phyloP scores from a whole-genome alignment of 2,329 filamentous ascomycete genomes.

The Chaetoscypha palmicola region DNA sequence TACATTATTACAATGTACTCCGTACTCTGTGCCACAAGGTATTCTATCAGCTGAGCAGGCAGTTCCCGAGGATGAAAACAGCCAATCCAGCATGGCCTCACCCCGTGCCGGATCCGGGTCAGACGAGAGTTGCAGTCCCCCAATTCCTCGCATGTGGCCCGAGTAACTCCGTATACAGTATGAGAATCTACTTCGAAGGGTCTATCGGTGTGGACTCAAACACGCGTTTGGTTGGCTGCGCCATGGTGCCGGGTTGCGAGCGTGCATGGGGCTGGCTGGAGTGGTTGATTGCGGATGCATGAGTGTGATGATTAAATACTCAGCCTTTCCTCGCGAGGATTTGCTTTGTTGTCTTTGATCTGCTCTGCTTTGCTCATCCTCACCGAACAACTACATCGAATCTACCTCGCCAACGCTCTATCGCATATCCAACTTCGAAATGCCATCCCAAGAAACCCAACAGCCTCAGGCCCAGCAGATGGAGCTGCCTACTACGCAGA shows the following conservation, averaged over 20 bases:
- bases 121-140: neutral
- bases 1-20: neutral
- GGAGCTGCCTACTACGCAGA: conserved; percentile 16
- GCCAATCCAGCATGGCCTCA: neutral
- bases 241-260: neutral
- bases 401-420: neutral
- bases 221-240: conserved; percentile 2
- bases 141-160: no score
- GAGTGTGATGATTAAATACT: neutral
- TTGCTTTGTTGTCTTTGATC: neutral
- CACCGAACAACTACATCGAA: neutral
- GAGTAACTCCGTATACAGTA: no score
- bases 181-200: neutral
- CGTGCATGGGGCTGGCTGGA: neutral
- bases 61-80: neutral
- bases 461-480: conserved; percentile 27
- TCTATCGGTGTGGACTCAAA: neutral
- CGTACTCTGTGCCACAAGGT: neutral
- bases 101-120: neutral
- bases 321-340: neutral
- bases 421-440: conserved; percentile 13
- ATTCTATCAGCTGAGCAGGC: neutral
- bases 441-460: conserved; percentile 27
- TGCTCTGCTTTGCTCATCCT: neutral
- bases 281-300: neutral